Base-by-base conservation (phyloP, 2,329 filamentous ascomycete genomes). In the Cryphonectria parasitica region DNA sequence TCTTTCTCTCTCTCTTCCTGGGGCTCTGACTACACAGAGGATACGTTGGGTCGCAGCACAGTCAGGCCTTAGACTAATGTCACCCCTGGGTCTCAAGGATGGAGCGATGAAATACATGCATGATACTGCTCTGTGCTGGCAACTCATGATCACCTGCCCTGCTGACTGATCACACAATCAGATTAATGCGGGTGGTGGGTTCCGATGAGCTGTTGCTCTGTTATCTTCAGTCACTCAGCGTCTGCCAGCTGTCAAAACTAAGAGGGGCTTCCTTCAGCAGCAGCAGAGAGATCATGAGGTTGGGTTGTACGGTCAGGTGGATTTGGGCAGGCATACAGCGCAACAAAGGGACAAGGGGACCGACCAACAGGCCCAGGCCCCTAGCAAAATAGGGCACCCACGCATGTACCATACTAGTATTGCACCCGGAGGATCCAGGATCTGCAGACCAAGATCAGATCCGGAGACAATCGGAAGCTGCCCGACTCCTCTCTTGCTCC, bases 381-480 rank as follows among this genome's bases (percentile, higher is more conserved):
- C 6, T 22, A 49, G 43, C 43, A 45, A 45, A 45, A 45, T 45
- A 45, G 17, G 43, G 43, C 43, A 45, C 43, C 17, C 43, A 45
- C 43, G 19, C 43, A 45, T 22, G 19, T 22, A 22, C 43, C 17
- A 39, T 39, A 34, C 3, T 34, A 34, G 34, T 1, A 22, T 22
- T 45, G 61, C 22, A 64, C 3, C 39, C 5, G 11, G 39, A 43
- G 39, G n/a, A 25, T 13, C n/a, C 34, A 49, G 62, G 41, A 64
- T 41, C 25, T 31, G 2, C 22, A 39, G 45, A 11, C 45, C 45
- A n/a, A 11, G 3, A 45, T 49, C 45, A n/a, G 45, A 3, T 11
- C 31, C 64, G 49, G 49, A 58, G 64, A 25, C 58, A 43, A 36
- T 22, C 64, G 64, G 64, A 66, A 34, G 49, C 31, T 66, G 64